Base-by-base conservation (phyloP, 148 eudicot species). In the Rhododendron henanense region DNA sequence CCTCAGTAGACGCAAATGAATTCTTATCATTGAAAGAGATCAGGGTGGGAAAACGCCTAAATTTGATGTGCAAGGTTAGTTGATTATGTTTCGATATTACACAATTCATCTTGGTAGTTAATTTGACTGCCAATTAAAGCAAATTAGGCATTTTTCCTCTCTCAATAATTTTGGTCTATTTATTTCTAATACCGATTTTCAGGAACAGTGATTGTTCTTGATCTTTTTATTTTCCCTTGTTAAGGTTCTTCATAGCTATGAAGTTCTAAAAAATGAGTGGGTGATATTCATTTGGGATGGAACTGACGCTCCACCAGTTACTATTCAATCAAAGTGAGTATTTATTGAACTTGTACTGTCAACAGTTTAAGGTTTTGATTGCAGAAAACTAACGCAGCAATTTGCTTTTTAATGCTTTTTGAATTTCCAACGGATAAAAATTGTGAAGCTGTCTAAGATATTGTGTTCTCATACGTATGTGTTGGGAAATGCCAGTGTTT, bases 211-310 rank as follows among this genome's bases (percentile, higher is more conserved):
- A 39, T 39, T 21, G 41, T 21, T 53, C 5, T 35, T 88, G 59
- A 35, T 84, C 85, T 55, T 85, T 74, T 78, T 71, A 48, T 10
- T 84, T 82, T 83, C 31, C 71, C 63, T 50, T 78, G 47, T 81
- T 81, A 10, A 95, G 99, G 89, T 97, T 91, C 85, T 97, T 87
- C 95, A 94, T 79, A 61, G 87, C 74, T 90, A 63, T 85, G 93
- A 91, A 92, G 91, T 92, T 31, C 74, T 82, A 45, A 47, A 91
- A 80, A 92, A 90, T 86, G 91, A 93, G 83, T 88, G 91, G 94
- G 85, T 94, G 90, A 90, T 94, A 78, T 93, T 92, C 90, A 88
- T 93, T 84, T 97, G 99, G 99, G 98, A 97, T 92, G 99, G 99
- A 88, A 93, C 91, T 78, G 99, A 97, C 84, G 87, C 95, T 63